Conservation (phyloP, 2,329 filamentous ascomycete species). For the Phialophora verrucosa region DNA sequence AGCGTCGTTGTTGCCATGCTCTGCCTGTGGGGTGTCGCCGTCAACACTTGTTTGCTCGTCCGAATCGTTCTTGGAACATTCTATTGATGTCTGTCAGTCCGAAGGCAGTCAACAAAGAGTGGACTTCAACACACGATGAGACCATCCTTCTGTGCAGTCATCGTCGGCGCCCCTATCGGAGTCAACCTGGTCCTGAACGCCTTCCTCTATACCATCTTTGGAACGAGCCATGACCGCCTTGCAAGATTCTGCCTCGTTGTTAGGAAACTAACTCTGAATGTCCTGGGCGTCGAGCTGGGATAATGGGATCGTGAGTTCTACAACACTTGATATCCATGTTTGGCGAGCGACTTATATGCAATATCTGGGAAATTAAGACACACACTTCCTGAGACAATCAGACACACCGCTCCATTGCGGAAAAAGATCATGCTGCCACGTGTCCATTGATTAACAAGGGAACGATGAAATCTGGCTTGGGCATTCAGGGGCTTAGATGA, state of each 20-base stretch:
- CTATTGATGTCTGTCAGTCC: background rate
- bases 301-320: background rate
- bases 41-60: background rate
- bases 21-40: background rate
- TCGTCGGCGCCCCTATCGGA: background rate
- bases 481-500: conserved; percentile 11
- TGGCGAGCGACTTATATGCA: background rate
- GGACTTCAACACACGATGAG: background rate
- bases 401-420: conserved; percentile 10
- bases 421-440: conserved; percentile 8
- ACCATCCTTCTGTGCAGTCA: background rate
- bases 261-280: background rate
- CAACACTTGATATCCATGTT: background rate
- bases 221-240: background rate
- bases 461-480: background rate
- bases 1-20: background rate
- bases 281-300: background rate
- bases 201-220: background rate
- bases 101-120: background rate
- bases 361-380: background rate
- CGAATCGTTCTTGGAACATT: conserved; percentile 4
- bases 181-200: background rate
- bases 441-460: background rate
- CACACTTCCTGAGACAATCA: background rate
- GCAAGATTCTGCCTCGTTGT: background rate